These are phyloP conservation scores for Kodamaea kaohsiungensis DNA, from an alignment of 805 yeast species.

Conservation along the genomic window DNA sequence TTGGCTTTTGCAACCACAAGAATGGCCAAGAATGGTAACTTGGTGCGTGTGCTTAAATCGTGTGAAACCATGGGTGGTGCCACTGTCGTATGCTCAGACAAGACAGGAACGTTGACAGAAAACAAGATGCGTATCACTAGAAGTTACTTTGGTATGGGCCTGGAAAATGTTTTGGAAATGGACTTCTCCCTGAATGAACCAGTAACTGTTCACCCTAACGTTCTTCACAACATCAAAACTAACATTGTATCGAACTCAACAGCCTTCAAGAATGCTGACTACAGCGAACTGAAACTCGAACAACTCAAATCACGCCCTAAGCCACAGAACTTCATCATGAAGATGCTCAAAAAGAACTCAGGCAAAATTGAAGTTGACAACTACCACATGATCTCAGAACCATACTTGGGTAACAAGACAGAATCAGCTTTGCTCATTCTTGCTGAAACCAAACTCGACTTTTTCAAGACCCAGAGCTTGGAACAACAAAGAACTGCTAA, in stretches of 20 bases:
- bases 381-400: conserved; percentile 41
- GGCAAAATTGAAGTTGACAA: conserved; percentile 14
- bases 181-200: conserved; percentile 30
- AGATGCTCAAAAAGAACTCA: conserved; percentile 18
- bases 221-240: conserved; percentile 34
- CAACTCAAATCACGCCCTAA: conserved; percentile 30
- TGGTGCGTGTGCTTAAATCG: conserved; percentile 89
- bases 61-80: conserved; percentile 99
- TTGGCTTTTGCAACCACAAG: conserved; percentile 97
- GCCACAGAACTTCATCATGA: conserved; percentile 28
- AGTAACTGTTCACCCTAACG: conserved; percentile 20
- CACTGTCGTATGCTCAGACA: conserved; percentile 94
- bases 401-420: conserved; percentile 88
- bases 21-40: conserved; percentile 94
- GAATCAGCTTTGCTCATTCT: conserved; percentile 83
- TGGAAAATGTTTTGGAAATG: conserved; percentile 23
- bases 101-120: conserved; percentile 96
- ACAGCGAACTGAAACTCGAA: conserved; percentile 32
- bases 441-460: conserved; percentile 58
- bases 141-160: conserved; percentile 58
- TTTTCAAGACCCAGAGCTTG: conserved; percentile 44
- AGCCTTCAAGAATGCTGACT: conserved; percentile 75
- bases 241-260: conserved; percentile 82
- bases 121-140: conserved; percentile 88
- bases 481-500: conserved; percentile 36